Evolutionary conservation across 345 rosid species (phyloP), one percentile per base, ranked within the genome.

Genomic region (Eutrema heterophyllum): DNA sequence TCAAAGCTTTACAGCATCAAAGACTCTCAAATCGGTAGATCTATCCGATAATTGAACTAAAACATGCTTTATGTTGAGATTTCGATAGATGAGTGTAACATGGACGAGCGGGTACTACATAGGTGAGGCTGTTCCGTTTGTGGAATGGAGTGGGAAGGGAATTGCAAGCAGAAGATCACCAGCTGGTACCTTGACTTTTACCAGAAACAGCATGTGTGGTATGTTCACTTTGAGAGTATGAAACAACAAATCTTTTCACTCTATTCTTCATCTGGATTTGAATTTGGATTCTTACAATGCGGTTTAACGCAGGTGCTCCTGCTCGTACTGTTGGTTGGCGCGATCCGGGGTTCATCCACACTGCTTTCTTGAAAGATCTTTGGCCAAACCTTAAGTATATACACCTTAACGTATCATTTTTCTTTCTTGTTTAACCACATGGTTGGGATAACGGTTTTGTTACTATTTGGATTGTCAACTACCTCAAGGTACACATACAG

Each of bases 51-150:
- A n/a, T n/a, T n/a, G n/a, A n/a, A n/a, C n/a, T n/a, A n/a, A n/a
- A 18, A 62, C 39, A 18, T 46, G 36, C 2, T 21, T 27, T 35
- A 9, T 49, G 46, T 67, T 74, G 40, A 59, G 54, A 73, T 43
- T 76, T 53, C 26, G 26, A 18, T 71, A 93, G 98, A 88, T 90
- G 93, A 90, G 88, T 0, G 86, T 90, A 18, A 93, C 97, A 4
- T 90, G 98, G 98, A 90, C 98, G 4, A 93, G 97, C 56, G 98
- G 97, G n/a, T 93, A 90, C 67, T 72, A 81, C 78, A 81, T 87
- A 18, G 74, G 48, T 12, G 96, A 90, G 81, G 91, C 97, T 38
- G 64, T 75, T 46, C 95, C 96, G 24, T 80, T 93, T 62, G 90
- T 93, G 39, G 81, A 77, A 67, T 90, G 92, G 93, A 92, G 91